A percentile compares a stretch with the other conserved stretches of the same genome.
Conservation (phyloP, 257 asterid species). For the Dorcoceras hygrometricum region DNA sequence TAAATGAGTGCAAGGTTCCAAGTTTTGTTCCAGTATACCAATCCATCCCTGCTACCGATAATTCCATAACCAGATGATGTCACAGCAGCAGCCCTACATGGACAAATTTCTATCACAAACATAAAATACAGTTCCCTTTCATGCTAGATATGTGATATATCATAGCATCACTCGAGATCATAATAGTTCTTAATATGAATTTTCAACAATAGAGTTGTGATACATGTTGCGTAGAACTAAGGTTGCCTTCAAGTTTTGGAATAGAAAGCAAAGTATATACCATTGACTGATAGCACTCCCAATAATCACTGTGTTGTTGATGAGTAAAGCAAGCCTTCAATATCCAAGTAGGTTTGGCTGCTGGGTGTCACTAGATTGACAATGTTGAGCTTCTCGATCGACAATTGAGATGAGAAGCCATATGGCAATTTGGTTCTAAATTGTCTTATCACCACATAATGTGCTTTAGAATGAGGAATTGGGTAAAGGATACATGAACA, state of each 20-base stretch:
- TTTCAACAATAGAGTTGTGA: not conserved
- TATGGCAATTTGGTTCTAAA: no score
- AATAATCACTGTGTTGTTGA: conserved; percentile 57
- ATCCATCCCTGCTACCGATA: conserved; percentile 75
- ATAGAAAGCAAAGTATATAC: not conserved
- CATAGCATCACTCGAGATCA: not conserved
- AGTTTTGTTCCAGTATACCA: conserved; percentile 71
- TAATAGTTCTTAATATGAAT: not conserved
- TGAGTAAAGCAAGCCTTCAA: conserved; percentile 84
- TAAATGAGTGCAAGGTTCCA: conserved; percentile 57
- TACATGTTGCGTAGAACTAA: not conserved
- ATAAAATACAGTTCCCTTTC: not conserved
- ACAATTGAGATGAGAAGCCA: conserved; percentile 76
- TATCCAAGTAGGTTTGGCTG: conserved; percentile 20
- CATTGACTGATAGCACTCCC: conserved; percentile 52
- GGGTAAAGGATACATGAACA: no score
- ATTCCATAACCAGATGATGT: conserved; percentile 70
- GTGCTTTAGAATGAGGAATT: no score
- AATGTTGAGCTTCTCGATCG: conserved; percentile 35
- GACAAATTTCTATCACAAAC: conserved; percentile 15
- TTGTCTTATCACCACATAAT: no score
- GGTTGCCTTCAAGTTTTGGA: not conserved
- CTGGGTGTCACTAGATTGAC: conserved; percentile 27
- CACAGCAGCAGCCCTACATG: conserved; percentile 58
- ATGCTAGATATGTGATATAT: conserved; percentile 5